A percentile compares a stretch with the other conserved stretches of the same genome.
phyloP scores from a whole-genome alignment of 352 stramenopile genomes.

The Aphanomyces astaci region DNA sequence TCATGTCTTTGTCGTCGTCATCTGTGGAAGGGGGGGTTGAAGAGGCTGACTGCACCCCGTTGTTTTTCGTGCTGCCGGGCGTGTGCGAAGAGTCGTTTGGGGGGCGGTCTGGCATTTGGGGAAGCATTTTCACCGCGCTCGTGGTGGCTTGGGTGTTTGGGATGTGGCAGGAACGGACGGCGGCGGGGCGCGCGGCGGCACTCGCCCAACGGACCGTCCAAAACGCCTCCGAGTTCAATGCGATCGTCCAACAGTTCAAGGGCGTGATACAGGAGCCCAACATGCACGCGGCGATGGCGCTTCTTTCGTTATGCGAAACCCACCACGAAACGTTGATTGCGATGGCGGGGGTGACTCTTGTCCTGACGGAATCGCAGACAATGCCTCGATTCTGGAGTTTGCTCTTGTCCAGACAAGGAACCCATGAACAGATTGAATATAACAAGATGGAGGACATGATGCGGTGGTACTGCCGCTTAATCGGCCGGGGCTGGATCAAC shows the following conservation, averaged over 20 bases:
- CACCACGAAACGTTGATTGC: background rate
- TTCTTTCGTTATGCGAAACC: background rate
- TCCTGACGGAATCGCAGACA: background rate
- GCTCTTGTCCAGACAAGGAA: background rate
- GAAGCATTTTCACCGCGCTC: background rate
- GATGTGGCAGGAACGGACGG: background rate
- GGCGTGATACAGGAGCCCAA: constrained; percentile 6
- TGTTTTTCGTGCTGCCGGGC: background rate
- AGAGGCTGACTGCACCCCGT: background rate
- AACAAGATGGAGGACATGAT: background rate
- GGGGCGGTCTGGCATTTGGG: background rate
- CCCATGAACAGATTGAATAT: background rate
- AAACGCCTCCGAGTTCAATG: constrained; percentile 4
- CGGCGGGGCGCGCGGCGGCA: background rate
- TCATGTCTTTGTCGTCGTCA: background rate
- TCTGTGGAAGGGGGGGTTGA: background rate
- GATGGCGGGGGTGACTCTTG: background rate
- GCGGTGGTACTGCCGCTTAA: constrained; percentile 1
- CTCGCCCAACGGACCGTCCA: background rate
- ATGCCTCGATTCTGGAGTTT: background rate
- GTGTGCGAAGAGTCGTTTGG: constrained; percentile 14
- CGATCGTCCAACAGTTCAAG: background rate
- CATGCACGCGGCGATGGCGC: background rate
- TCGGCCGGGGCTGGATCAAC: constrained; percentile 8
- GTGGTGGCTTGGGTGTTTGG: background rate